Evolutionary conservation across 371 early-diverging fungal species (phyloP).

Genomic region (Lichtheimia hyalospora): DNA sequence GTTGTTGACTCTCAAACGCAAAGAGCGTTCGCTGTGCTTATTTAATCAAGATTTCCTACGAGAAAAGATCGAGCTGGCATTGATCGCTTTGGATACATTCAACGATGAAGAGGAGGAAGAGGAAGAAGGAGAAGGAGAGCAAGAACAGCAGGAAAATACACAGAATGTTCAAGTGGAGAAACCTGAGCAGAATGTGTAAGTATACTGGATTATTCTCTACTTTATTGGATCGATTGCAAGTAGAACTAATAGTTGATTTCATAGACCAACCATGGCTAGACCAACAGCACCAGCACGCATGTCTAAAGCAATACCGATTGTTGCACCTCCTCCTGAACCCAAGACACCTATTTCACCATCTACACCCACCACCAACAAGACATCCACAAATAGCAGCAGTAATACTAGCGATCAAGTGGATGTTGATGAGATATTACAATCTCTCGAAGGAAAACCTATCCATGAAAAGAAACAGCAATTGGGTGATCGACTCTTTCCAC

Average conservation of each 20-base stretch:
- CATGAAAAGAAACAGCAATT: slow-evolving; percentile 43
- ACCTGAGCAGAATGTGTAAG: slow-evolving; percentile 9
- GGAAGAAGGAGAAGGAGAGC: slow-evolving; percentile 4
- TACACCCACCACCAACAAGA: slow-evolving; percentile 5
- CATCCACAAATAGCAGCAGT: too few relatives aligned
- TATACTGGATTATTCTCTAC: too few relatives aligned
- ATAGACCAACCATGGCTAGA: too few relatives aligned
- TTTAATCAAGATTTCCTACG: slow-evolving; percentile 49
- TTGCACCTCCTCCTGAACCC: slow-evolving; percentile 22
- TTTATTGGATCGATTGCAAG: too few relatives aligned
- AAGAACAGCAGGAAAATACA: too few relatives aligned
- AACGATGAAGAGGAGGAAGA: slow-evolving; percentile 26
- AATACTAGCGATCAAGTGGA: too few relatives aligned
- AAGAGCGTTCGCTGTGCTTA: slow-evolving; percentile 48
- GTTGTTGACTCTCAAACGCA: slow-evolving; percentile 44
- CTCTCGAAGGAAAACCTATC: slow-evolving; percentile 27
- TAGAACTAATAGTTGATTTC: too few relatives aligned
- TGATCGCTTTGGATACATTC: slow-evolving; percentile 42
- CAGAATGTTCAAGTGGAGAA: not conserved
- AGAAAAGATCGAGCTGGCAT: slow-evolving; percentile 43
- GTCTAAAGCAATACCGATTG: slow-evolving; percentile 35
- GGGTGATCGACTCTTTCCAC: slow-evolving; percentile 47
- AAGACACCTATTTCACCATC: slow-evolving; percentile 2
- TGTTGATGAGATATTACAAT: too few relatives aligned
- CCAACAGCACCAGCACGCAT: not conserved